These are phyloP conservation scores for Santalum album DNA, from an alignment of 164 flowering plant species.

Conservation along the genomic window DNA sequence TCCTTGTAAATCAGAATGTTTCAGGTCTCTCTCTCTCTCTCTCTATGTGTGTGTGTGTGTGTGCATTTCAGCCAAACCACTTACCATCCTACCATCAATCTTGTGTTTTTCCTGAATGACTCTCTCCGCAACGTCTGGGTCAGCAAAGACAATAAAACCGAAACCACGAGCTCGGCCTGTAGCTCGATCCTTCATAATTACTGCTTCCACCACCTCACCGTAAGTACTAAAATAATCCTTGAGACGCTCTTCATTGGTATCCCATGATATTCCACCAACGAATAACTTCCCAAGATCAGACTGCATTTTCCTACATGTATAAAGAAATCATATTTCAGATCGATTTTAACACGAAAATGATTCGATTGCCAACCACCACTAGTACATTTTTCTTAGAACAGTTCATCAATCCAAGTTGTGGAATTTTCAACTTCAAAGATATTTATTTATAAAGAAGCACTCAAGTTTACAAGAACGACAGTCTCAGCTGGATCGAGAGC, in stretches of 20 bases:
- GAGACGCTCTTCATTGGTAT: constrained; percentile 80
- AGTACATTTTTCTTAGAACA: too few species aligned
- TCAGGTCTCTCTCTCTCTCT: too few species aligned
- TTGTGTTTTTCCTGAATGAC: constrained; percentile 65
- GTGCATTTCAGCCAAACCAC: constrained; percentile 6
- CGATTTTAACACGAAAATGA: too few species aligned
- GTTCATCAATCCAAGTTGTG: too few species aligned
- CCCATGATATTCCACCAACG: constrained; percentile 93
- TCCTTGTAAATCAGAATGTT: too few species aligned
- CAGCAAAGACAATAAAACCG: constrained; percentile 79
- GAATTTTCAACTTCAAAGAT: too few species aligned
- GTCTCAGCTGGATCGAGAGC: too few species aligned
- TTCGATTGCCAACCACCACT: too few species aligned
- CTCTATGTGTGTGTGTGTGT: too few species aligned
- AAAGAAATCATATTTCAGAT: constrained; percentile 1
- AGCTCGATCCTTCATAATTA: constrained; percentile 82
- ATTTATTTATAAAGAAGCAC: too few species aligned
- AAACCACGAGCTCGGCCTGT: constrained; percentile 94
- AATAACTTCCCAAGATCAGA: constrained; percentile 75
- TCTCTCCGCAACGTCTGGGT: constrained; percentile 64
- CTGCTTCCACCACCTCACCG: constrained; percentile 76
- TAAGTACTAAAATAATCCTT: constrained; percentile 56
- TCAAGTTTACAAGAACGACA: too few species aligned
- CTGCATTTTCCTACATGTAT: constrained; percentile 59
- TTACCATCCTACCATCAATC: constrained; percentile 80